These are phyloP conservation scores for Oryza brachyantha DNA, from an alignment of 176 grass and related monocot genomes.

Conservation along the genomic window DNA sequence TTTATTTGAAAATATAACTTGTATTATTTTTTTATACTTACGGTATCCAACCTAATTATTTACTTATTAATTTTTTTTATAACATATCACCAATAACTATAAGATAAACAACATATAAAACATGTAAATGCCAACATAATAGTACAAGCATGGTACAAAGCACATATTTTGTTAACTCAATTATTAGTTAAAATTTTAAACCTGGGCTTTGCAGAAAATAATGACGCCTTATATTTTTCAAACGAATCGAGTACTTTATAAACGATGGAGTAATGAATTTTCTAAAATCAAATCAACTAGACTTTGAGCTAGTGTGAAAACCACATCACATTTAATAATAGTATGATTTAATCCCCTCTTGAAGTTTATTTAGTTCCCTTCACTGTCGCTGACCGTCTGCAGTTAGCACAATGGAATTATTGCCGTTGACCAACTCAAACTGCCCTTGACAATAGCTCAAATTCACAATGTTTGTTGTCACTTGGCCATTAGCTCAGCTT, in stretches of 20 bases:
- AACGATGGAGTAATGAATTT: neutral
- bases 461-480: neutral
- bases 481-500: neutral
- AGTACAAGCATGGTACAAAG: too few species aligned
- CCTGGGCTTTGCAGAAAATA: too few species aligned
- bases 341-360: neutral
- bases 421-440: neutral
- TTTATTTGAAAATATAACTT: too few species aligned
- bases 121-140: too few species aligned
- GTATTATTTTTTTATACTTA: too few species aligned
- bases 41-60: too few species aligned
- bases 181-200: too few species aligned
- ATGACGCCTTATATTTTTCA: too few species aligned
- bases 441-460: neutral
- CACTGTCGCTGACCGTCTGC: neutral
- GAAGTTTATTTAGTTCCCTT: neutral
- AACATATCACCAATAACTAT: too few species aligned
- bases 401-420: neutral
- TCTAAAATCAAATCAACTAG: neutral
- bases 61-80: too few species aligned
- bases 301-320: neutral
- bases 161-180: too few species aligned
- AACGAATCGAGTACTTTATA: neutral
- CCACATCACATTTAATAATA: neutral
- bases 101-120: too few species aligned